Percentiles rank a stretch among this genome's conserved stretches.
phyloP scores from a whole-genome alignment of 352 stramenopile species.

The Phytophthora fragariae region DNA sequence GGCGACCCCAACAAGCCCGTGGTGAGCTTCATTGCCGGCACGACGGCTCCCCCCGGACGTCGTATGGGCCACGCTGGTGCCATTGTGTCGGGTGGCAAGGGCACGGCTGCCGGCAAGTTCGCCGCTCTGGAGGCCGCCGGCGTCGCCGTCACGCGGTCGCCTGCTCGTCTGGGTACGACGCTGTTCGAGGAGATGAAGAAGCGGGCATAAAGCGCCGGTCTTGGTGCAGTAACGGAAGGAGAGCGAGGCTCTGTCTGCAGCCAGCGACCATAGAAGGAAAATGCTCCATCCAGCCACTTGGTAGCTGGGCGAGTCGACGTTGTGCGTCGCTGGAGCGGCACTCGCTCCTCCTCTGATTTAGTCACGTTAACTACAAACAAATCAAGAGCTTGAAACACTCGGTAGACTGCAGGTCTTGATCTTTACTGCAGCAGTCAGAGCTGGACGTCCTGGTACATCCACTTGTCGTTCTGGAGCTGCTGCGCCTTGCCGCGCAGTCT shows the following conservation, averaged over 20 bases:
- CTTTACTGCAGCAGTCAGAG: conserved; percentile 36
- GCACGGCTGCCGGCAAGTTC: conserved; percentile 98
- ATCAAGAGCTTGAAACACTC: conserved; percentile 31
- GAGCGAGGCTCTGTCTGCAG: conserved; percentile 6
- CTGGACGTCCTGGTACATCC: conserved; percentile 77
- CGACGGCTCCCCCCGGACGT: conserved; percentile 97
- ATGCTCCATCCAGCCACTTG: conserved; percentile 29
- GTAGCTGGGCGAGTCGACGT: conserved; percentile 35
- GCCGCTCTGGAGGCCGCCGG: conserved; percentile 95
- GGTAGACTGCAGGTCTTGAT: not conserved
- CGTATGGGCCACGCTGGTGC: conserved; percentile 99
- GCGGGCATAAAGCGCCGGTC: conserved; percentile 45
- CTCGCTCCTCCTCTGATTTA: conserved; percentile 20
- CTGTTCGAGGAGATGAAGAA: conserved; percentile 97
- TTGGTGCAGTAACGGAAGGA: conserved; percentile 21
- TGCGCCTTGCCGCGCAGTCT: conserved; percentile 57
- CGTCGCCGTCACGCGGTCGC: conserved; percentile 96
- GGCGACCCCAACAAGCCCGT: conserved; percentile 99
- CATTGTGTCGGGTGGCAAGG: conserved; percentile 99
- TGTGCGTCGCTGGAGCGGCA: conserved; percentile 4
- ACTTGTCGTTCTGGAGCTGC: conserved; percentile 74
- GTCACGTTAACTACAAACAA: conserved; percentile 45
- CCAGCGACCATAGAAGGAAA: conserved; percentile 2
- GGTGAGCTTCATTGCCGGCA: conserved; percentile 99
- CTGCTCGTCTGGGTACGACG: conserved; percentile 95